phyloP scores from a whole-genome alignment of 441 rosid genomes.

The Pelargonium cotyledonis region DNA sequence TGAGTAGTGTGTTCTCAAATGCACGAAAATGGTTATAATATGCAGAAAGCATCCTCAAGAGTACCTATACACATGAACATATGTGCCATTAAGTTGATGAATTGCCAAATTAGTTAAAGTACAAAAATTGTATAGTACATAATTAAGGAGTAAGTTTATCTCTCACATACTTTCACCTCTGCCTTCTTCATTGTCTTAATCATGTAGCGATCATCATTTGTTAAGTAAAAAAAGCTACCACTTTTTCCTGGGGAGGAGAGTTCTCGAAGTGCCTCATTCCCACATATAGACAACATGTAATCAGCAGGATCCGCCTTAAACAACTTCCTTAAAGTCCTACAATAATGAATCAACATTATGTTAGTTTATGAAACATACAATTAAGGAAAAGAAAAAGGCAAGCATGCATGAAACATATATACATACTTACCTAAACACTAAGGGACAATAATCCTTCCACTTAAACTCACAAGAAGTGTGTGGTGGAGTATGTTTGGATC shows the following conservation, averaged over 20 bases:
- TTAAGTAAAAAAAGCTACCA: slow-evolving; percentile 92
- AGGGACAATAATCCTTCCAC: slow-evolving; percentile 99
- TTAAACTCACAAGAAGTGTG: slow-evolving; percentile 89
- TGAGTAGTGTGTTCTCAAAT: slow-evolving; percentile 77
- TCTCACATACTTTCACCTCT: slow-evolving; percentile 75
- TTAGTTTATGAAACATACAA: too few relatives aligned
- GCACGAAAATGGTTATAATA: slow-evolving; percentile 86
- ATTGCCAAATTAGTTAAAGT: too few relatives aligned
- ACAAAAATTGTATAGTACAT: too few relatives aligned
- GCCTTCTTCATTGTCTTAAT: slow-evolving; percentile 96
- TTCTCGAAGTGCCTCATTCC: slow-evolving; percentile 93
- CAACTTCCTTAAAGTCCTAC: slow-evolving; percentile 84
- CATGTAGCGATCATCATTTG: slow-evolving; percentile 91
- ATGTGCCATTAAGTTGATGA: background rate
- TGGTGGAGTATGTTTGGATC: slow-evolving; percentile 92
- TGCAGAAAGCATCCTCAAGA: slow-evolving; percentile 92
- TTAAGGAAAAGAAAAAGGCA: too few relatives aligned
- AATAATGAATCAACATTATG: too few relatives aligned
- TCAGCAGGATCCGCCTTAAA: slow-evolving; percentile 91
- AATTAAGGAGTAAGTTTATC: background rate
- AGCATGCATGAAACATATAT: too few relatives aligned
- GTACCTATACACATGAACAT: slow-evolving; percentile 53
- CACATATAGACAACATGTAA: slow-evolving; percentile 93
- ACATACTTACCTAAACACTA: slow-evolving; percentile 97
- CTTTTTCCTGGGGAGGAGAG: slow-evolving; percentile 98